phyloP scores from a whole-genome alignment of 2,329 filamentous ascomycete species.

The Penicillium sp. region DNA sequence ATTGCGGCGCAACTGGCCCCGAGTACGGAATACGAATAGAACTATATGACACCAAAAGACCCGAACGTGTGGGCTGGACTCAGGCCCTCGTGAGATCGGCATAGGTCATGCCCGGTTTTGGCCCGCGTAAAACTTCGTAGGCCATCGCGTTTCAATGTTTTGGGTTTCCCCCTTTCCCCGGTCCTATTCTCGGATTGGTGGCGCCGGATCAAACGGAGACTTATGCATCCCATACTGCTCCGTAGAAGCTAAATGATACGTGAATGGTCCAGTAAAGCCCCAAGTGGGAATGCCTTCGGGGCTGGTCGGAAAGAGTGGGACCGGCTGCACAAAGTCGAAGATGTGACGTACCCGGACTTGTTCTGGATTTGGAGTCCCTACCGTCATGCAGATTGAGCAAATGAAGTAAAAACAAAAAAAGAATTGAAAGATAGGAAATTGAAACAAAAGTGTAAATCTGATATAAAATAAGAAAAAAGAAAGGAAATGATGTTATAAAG shows the following conservation, averaged over 20 bases:
- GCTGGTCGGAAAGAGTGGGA: conserved; percentile 17
- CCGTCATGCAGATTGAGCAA: background rate
- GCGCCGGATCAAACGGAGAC: background rate
- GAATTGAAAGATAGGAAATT: background rate
- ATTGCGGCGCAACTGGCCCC: background rate
- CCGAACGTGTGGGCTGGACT: background rate
- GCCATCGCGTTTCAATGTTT: background rate
- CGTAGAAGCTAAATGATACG: background rate
- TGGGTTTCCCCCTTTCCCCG: background rate
- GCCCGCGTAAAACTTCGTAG: background rate
- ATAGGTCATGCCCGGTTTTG: background rate
- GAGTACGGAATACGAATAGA: too few species aligned
- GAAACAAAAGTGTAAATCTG: background rate
- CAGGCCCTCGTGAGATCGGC: conserved; percentile 1
- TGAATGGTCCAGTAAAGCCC: conserved; percentile 13
- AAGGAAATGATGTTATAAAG: conserved; percentile 1
- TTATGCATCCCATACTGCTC: conserved; percentile 10
- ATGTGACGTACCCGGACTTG: conserved; percentile 15
- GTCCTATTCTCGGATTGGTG: background rate
- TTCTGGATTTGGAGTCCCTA: background rate
- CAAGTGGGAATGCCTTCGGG: conserved; percentile 19
- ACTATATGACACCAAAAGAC: background rate
- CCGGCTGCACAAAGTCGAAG: background rate
- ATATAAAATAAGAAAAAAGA: background rate
- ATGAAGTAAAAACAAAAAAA: background rate